Percentiles rank a stretch among this genome's conserved stretches.
Evolutionary conservation across 2,329 filamentous ascomycete genomes (phyloP).

Genomic region (Colletotrichum sp.): DNA sequence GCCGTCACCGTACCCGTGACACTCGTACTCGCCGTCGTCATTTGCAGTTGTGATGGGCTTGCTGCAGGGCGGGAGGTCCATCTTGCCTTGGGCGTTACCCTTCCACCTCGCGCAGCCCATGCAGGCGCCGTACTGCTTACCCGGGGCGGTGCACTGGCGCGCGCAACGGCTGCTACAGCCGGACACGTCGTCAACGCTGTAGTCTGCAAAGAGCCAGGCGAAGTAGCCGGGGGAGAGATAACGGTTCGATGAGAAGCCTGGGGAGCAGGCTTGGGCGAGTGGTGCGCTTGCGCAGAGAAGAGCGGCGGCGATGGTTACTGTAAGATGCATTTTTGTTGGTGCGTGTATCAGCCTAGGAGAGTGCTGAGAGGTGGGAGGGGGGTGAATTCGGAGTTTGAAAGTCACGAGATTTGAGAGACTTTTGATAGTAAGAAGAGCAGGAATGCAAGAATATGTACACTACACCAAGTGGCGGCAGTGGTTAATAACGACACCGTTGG

Average conservation of each 20-base stretch:
- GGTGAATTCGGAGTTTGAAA: too few relatives aligned
- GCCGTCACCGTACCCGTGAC: not conserved
- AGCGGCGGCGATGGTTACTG: not conserved
- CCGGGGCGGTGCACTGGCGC: not conserved
- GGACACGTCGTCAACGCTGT: not conserved
- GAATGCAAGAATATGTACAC: too few relatives aligned
- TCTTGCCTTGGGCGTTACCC: not conserved
- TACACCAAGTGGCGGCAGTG: too few relatives aligned
- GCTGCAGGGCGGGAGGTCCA: not conserved
- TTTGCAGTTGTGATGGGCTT: not conserved
- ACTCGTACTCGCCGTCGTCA: not conserved
- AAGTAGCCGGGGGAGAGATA: not conserved
- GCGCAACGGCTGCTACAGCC: not conserved
- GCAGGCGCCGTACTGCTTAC: not conserved
- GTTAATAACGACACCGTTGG: too few relatives aligned
- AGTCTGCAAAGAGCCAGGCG: not conserved
- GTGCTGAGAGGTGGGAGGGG: not conserved
- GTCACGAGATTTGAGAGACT: too few relatives aligned
- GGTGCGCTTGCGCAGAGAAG: not conserved
- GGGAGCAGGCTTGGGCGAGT: not conserved
- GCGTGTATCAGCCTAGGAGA: not conserved
- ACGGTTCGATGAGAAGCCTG: not conserved
- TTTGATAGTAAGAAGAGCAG: too few relatives aligned
- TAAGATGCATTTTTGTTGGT: not conserved
- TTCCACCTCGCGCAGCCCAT: constrained; percentile 2